Evolutionary conservation across 768 basidiomycete genomes (phyloP).

Genomic region (Rhizopogon roseolus): DNA sequence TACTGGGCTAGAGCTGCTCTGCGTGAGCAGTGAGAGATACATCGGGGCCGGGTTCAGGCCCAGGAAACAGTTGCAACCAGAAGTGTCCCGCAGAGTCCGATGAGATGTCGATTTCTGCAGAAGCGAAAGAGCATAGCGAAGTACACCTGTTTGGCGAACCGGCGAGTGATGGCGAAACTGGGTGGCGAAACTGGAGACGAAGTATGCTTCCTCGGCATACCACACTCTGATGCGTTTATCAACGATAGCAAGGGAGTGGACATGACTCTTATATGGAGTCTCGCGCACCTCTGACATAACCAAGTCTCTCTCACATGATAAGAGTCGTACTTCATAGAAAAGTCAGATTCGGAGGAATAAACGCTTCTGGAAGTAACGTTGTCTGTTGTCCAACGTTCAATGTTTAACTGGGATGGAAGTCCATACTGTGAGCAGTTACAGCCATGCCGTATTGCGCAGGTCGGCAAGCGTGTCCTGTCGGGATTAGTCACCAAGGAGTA

Average conservation of each 20-base stretch:
- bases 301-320: no score
- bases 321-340: no score
- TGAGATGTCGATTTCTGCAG: neutral
- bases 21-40: neutral
- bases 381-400: no score
- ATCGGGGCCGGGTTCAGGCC: conserved; percentile 2
- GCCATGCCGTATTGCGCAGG: no score
- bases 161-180: conserved; percentile 28
- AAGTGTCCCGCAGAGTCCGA: neutral
- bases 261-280: neutral
- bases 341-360: no score
- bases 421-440: no score
- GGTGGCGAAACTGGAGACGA: conserved; percentile 5
- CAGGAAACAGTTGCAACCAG: neutral
- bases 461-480: no score
- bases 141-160: conserved; percentile 25
- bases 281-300: no score
- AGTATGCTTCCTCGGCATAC: neutral
- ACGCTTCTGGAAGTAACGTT: no score
- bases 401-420: no score
- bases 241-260: conserved; percentile 7
- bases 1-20: conserved; percentile 20
- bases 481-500: no score
- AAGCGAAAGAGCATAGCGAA: conserved; percentile 11
- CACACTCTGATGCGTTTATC: neutral